Percentiles rank a stretch among this genome's conserved stretches.
phyloP scores from a whole-genome alignment of 2,329 filamentous ascomycete species.

The Shiraia bambusicola region DNA sequence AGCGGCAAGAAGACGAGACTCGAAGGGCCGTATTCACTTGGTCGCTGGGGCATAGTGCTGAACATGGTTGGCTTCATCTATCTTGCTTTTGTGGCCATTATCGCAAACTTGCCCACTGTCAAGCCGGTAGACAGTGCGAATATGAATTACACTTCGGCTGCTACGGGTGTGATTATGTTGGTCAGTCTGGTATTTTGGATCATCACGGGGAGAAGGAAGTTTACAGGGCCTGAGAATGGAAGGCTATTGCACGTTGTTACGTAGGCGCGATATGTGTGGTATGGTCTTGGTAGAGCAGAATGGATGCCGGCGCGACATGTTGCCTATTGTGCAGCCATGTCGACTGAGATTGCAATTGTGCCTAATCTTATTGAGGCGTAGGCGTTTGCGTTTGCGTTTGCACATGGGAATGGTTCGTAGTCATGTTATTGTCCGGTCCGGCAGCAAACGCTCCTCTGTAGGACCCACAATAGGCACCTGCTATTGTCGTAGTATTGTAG shows the following conservation, averaged over 20 bases:
- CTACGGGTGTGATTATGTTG: conserved; percentile 56
- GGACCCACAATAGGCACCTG: too few relatives aligned
- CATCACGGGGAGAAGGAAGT: conserved; percentile 52
- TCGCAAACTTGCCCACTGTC: conserved; percentile 58
- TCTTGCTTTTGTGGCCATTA: conserved; percentile 56
- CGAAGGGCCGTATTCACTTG: conserved; percentile 50
- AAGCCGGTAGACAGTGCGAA: conserved; percentile 55
- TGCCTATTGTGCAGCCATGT: too few relatives aligned
- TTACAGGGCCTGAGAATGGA: conserved; percentile 50
- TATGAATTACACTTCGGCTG: conserved; percentile 62
- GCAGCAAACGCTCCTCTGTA: too few relatives aligned
- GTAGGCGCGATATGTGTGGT: too few relatives aligned
- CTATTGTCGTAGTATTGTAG: too few relatives aligned
- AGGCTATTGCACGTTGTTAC: conserved; percentile 17
- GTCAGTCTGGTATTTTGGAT: conserved; percentile 56
- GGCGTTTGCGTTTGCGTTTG: too few relatives aligned
- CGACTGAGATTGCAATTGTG: too few relatives aligned
- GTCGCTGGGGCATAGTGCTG: conserved; percentile 46
- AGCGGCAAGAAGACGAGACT: conserved; percentile 47
- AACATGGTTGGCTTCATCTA: conserved; percentile 56
- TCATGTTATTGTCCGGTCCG: too few relatives aligned
- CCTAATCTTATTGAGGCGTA: too few relatives aligned
- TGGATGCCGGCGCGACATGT: too few relatives aligned
- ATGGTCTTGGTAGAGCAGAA: not conserved
- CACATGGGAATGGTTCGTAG: too few relatives aligned